Evolutionary conservation across 176 grass and related monocot genomes (phyloP).

Genomic region (Thinopyrum elongatum): DNA sequence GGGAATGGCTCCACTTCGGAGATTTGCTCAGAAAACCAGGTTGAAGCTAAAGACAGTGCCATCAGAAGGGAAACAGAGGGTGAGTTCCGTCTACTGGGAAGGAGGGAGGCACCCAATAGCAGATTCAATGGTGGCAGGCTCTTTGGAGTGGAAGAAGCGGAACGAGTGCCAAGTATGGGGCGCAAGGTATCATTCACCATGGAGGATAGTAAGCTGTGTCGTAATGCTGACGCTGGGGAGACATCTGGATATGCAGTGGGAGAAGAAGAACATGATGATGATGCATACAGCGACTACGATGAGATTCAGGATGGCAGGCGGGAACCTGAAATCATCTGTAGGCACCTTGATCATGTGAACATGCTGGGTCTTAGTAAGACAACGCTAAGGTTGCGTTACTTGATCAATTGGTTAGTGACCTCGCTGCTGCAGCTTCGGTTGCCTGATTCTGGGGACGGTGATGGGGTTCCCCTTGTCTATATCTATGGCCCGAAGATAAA

Average conservation of each 20-base stretch:
- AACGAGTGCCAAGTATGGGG: conserved; percentile 62
- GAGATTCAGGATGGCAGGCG: conserved; percentile 67
- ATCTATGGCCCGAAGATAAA: conserved; percentile 99
- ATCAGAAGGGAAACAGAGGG: conserved; percentile 97
- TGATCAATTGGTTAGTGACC: conserved; percentile 98
- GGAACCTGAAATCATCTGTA: conserved; percentile 87
- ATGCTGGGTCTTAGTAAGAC: conserved; percentile 96
- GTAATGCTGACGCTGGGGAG: conserved; percentile 74
- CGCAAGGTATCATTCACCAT: conserved; percentile 79
- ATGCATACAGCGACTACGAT: conserved; percentile 64
- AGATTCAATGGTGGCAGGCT: conserved; percentile 69
- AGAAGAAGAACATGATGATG: conserved; percentile 59
- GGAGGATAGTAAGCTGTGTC: conserved; percentile 55
- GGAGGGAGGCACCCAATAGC: conserved; percentile 65
- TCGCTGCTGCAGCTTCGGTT: conserved; percentile 84
- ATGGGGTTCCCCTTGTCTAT: conserved; percentile 62
- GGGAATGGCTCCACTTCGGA: conserved; percentile 63
- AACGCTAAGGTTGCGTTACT: conserved; percentile 74
- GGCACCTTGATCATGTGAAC: conserved; percentile 95
- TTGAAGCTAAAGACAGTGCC: conserved; percentile 70
- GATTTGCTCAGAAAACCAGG: conserved; percentile 48
- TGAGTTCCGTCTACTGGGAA: conserved; percentile 88
- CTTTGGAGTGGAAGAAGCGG: conserved; percentile 70
- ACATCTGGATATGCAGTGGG: conserved; percentile 71
- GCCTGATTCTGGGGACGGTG: conserved; percentile 67